Evolutionary conservation across 805 yeast genomes (phyloP), one percentile per base, ranked within the genome.

Genomic region (Metschnikowia gruessii): DNA sequence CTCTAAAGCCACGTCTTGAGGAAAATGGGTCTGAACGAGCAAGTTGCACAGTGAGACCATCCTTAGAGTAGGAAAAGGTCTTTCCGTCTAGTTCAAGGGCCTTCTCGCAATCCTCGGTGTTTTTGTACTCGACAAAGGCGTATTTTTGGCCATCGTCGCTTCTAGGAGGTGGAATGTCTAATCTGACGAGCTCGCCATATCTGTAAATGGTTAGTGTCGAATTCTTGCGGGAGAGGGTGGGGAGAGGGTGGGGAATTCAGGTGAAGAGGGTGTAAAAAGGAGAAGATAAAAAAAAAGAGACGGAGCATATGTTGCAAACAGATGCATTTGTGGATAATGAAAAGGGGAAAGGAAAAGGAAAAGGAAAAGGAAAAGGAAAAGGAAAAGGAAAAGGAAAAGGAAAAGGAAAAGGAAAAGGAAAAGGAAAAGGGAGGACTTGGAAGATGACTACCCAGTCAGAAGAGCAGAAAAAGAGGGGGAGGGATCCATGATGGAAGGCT

Each of bases 131-230:
- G 21, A 82, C 85, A 63, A 81, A 82, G 7, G 85, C 87, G 57
- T 72, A 82, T 55, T 80, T 82, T 50, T 78, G 72, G 34, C 81
- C 81, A 53, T 78, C 82, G 46, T 75, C 75, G 24, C 76, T 70
- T 62, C 80, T 75, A 49, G 85, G 82, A 45, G 85, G 85, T 35
- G 85, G 81, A 39, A 81, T 77, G 52, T 77, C 83, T 42, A 81
- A 76, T 63, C 83, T 72, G 41, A 78, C 77, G 37, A 82, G 66
- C 53, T 72, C 74, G 41, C 86, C 87, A 52, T 56, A 77, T 61
- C 84, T 80, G 57, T 22, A 32, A 37, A 10, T 29, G 45, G 46
- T 52, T 45, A 42, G 56, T 54, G 42, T 21, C 33, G 29, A 15
- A 28, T 49, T 49, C 39, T 24, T 40, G 39, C 9, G 10, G 32